These are phyloP conservation scores for Macrophomina phaseolina DNA, from an alignment of 2,329 filamentous ascomycete species.

Conservation along the genomic window DNA sequence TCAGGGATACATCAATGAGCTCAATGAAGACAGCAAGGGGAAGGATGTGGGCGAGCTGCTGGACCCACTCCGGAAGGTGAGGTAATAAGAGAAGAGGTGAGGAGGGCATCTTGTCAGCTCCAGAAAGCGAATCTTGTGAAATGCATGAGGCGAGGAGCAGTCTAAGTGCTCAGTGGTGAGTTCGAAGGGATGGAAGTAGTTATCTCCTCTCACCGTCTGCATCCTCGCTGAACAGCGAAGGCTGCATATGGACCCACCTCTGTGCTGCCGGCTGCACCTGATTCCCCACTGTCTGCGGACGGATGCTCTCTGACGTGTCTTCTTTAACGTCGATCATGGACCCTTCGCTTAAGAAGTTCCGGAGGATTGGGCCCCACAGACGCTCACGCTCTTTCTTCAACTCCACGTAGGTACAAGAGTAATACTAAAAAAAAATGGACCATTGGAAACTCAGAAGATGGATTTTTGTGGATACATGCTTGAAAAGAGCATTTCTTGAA, in stretches of 20 bases:
- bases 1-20: conserved; percentile 10
- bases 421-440: too few species aligned
- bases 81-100: conserved; percentile 1
- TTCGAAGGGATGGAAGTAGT: neutral
- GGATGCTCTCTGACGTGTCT: conserved; percentile 13
- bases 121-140: neutral
- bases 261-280: neutral
- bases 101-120: neutral
- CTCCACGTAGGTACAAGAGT: too few species aligned
- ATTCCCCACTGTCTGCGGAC: conserved; percentile 2
- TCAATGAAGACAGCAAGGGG: conserved; percentile 15
- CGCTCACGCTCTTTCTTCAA: too few species aligned
- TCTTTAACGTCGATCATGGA: conserved; percentile 13
- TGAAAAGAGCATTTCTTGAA: too few species aligned
- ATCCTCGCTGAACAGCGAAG: conserved; percentile 13
- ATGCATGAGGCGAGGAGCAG: neutral
- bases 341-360: conserved; percentile 19
- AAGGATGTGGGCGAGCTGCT: conserved; percentile 20
- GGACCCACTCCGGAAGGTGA: conserved; percentile 12
- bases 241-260: conserved; percentile 15
- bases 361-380: neutral
- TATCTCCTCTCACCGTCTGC: conserved; percentile 8
- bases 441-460: too few species aligned
- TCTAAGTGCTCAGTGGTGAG: neutral
- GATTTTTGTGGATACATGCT: too few species aligned